Percentiles rank a stretch among this genome's conserved stretches.
phyloP scores from a whole-genome alignment of 78 protist genomes.

The Dictyostelium intermedium region DNA sequence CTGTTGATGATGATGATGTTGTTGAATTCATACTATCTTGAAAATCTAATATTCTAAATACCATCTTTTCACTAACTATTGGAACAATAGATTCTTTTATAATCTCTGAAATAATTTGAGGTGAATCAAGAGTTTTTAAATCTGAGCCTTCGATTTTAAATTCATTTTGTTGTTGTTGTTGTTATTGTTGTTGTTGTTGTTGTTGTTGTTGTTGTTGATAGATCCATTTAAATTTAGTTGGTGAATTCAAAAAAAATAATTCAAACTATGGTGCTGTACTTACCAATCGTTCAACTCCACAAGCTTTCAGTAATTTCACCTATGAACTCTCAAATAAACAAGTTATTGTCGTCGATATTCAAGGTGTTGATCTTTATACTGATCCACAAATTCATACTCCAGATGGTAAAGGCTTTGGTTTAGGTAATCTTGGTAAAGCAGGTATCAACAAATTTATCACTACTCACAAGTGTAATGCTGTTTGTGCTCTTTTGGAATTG shows the following conservation, averaged over 20 bases:
- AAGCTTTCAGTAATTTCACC: slow-evolving; percentile 93
- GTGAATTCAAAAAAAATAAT: slow-evolving; percentile 74
- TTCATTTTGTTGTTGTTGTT: no score
- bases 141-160: no score
- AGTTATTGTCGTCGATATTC: slow-evolving; percentile 85
- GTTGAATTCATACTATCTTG: no score
- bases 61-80: no score
- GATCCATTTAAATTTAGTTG: no score
- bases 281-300: slow-evolving; percentile 86
- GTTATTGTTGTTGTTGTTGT: no score
- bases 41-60: no score
- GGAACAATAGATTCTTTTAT: no score
- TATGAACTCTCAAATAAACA: slow-evolving; percentile 75
- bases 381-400: slow-evolving; percentile 94
- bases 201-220: no score
- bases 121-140: no score
- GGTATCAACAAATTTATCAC: slow-evolving; percentile 87
- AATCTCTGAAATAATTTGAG: no score
- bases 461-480: slow-evolving; percentile 89
- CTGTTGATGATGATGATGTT: no score
- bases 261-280: slow-evolving; percentile 73
- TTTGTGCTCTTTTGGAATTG: slow-evolving; percentile 77
- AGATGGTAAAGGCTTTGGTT: slow-evolving; percentile 88
- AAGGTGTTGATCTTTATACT: slow-evolving; percentile 94
- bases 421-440: slow-evolving; percentile 87